Evolutionary conservation across 2,329 filamentous ascomycete species (phyloP), one percentile per base, ranked within the genome.

Genomic region (Ophiostoma triangulosporum): DNA sequence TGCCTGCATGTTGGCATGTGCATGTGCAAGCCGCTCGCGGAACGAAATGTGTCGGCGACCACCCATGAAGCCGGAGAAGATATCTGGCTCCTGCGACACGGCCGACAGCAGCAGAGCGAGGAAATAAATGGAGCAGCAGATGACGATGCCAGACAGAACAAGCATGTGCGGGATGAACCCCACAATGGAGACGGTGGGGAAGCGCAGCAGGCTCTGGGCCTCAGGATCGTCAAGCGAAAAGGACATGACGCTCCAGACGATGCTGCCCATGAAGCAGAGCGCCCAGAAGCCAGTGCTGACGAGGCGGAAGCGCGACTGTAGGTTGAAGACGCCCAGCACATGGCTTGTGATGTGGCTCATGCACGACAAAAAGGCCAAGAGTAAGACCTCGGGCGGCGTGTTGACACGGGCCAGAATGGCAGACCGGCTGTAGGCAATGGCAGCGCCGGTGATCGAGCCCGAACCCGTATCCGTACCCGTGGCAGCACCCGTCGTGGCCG

Each of bases 131-230:
- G 73, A 63, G 3, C 79, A 73, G 64, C 93, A 97, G 15, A 84
- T 70, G 5, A 80, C 56, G 48, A 96, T 95, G 0, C 91, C 93
- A 7, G 77, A 62, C 1, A 97, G 69, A 12, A 97, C 87, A 24
- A 95, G 72, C n/a, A 97, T 75, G 66, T 97, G 91, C 1, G 93
- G 93, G 33, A 97, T 85, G 65, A 97, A 96, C 1, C 91, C 88
- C 29, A 97, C 85, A 55, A 97, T 89, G 62, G 88, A 96, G 38
- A 97, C 89, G 0, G 90, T 96, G 3, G 93, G 93, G 59, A 95
- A 96, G 57, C 88, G 80, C 40, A 96, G 73, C 11, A 95, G 73
- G 4, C 87, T 84, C 62, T 82, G 77, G 22, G 70, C 70, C 0
- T 70, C 65, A 5, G 81, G 66, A 56, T 86, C 79, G 31, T 83